phyloP scores from a whole-genome alignment of 805 yeast species.

The Yarrowia keelungensis region DNA sequence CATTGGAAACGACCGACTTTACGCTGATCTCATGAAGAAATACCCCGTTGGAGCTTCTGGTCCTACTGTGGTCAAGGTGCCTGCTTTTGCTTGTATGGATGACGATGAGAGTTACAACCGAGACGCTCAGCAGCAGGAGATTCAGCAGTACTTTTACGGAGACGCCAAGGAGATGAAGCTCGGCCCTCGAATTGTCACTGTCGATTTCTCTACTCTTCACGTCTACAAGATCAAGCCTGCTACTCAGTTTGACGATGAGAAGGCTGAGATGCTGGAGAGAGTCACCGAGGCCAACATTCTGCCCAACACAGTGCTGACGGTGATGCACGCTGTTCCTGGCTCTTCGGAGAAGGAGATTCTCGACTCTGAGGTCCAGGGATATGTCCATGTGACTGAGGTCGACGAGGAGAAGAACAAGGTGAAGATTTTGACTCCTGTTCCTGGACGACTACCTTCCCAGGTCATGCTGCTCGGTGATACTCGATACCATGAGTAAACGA shows the following conservation, averaged over 20 bases:
- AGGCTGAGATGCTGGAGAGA: conserved; percentile 49
- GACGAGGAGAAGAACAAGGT: conserved; percentile 76
- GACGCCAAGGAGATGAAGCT: conserved; percentile 59
- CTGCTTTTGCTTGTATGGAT: conserved; percentile 80
- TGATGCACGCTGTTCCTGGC: conserved; percentile 56
- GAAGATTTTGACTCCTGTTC: conserved; percentile 82
- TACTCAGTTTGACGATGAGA: conserved; percentile 45
- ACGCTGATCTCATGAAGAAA: conserved; percentile 65
- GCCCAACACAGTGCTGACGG: conserved; percentile 79
- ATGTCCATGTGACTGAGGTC: conserved; percentile 69
- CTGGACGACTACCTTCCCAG: conserved; percentile 80
- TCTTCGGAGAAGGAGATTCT: conserved; percentile 58
- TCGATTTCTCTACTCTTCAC: conserved; percentile 64
- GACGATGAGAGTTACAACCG: conserved; percentile 73
- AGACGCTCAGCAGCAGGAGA: conserved; percentile 73
- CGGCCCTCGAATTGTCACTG: conserved; percentile 86
- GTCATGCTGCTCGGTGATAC: conserved; percentile 76
- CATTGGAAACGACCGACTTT: conserved; percentile 75
- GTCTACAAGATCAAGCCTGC: conserved; percentile 56
- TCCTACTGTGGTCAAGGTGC: conserved; percentile 63
- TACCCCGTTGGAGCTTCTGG: conserved; percentile 40
- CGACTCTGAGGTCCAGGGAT: conserved; percentile 74
- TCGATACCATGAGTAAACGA: conserved; percentile 75
- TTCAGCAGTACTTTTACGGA: conserved; percentile 92
- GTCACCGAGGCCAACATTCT: conserved; percentile 55